A percentile compares a stretch with the other conserved stretches of the same genome.
Evolutionary conservation across 176 grass and related monocot species (phyloP).

Genomic region (sorghum (Sorghum bicolor)): DNA sequence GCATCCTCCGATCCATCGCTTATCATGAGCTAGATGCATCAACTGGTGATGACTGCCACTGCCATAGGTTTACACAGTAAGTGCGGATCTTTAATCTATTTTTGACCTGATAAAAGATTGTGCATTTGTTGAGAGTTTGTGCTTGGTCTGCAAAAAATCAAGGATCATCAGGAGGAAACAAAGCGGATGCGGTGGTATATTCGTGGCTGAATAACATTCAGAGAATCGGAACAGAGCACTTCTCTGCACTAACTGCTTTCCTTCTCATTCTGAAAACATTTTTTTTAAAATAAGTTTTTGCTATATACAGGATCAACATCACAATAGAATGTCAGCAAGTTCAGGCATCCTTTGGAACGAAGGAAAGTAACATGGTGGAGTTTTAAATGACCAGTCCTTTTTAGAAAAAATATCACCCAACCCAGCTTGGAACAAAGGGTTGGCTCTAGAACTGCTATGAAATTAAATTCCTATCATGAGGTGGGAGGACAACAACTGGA

Average conservation of each 20-base stretch:
- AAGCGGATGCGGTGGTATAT: not conserved
- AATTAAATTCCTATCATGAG: conserved; percentile 1
- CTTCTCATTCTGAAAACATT: not conserved
- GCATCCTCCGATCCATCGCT: not conserved
- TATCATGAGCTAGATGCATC: conserved; percentile 10
- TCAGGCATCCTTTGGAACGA: not conserved
- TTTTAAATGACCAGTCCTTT: not conserved
- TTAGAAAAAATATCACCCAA: not conserved
- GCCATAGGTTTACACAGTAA: not conserved
- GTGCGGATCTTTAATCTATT: not conserved
- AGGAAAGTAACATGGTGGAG: not conserved
- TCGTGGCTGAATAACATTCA: not conserved
- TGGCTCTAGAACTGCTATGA: no score
- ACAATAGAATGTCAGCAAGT: not conserved
- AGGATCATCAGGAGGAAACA: not conserved
- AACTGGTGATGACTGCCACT: not conserved
- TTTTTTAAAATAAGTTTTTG: not conserved
- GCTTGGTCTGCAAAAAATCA: not conserved
- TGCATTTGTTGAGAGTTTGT: not conserved
- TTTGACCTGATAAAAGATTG: not conserved
- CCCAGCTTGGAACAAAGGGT: not conserved
- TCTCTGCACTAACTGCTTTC: not conserved
- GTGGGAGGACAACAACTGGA: conserved; percentile 7
- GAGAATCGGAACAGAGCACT: not conserved
- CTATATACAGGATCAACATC: not conserved